Evolutionary conservation across 495 filamentous ascomycete genomes (phyloP).

Genomic region (Aspergillus coremiiformis): DNA sequence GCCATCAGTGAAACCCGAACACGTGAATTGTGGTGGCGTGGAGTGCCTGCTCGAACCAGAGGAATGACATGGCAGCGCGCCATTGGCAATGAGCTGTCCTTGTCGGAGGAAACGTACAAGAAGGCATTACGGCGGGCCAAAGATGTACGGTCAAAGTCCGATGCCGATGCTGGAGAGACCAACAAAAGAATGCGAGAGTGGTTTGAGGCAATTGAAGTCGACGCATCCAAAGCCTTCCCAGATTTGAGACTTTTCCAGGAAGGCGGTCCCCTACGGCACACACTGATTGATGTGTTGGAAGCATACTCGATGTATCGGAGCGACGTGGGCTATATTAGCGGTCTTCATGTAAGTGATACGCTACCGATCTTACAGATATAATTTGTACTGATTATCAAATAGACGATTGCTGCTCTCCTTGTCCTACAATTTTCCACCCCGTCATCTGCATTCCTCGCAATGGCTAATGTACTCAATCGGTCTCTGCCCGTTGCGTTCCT

Average conservation of each 20-base stretch:
- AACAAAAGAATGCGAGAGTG: conserved; percentile 46
- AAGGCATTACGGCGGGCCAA: conserved; percentile 71
- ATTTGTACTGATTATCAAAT: conserved; percentile 14
- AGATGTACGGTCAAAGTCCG: conserved; percentile 48
- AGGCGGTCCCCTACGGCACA: conserved; percentile 65
- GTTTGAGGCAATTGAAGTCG: conserved; percentile 62
- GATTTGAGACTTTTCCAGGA: conserved; percentile 80
- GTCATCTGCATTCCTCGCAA: conserved; percentile 65
- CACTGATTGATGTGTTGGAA: conserved; percentile 70
- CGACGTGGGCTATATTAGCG: conserved; percentile 85
- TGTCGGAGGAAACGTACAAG: conserved; percentile 67
- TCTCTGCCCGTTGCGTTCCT: conserved; percentile 83
- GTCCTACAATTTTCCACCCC: conserved; percentile 73
- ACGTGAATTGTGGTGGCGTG: conserved; percentile 90
- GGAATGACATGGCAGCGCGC: conserved; percentile 82
- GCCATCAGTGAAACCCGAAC: conserved; percentile 68
- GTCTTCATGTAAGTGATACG: conserved; percentile 51
- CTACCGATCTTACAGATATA: not conserved
- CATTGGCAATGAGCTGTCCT: conserved; percentile 80
- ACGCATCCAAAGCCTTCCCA: conserved; percentile 65
- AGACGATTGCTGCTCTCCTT: conserved; percentile 81
- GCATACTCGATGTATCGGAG: conserved; percentile 91
- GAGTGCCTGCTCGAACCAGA: conserved; percentile 69
- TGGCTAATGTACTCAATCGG: conserved; percentile 86
- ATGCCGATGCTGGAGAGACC: conserved; percentile 41